A percentile compares a stretch with the other conserved stretches of the same genome.
These are phyloP conservation scores for Helotiales sp. DNA, from an alignment of 2,329 filamentous ascomycete genomes.

Conservation along the genomic window DNA sequence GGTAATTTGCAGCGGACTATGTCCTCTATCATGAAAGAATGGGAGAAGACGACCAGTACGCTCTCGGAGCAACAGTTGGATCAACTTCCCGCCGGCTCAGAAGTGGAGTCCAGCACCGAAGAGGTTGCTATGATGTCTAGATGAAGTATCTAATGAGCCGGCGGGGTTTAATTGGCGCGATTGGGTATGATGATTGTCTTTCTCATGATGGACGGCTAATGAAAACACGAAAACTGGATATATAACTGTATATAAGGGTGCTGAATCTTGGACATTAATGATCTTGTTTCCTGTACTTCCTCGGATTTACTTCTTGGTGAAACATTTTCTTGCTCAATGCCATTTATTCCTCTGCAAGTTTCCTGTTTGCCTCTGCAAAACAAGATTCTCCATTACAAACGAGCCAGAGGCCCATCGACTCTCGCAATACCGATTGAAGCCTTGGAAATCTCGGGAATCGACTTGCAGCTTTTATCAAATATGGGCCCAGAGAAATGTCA, in stretches of 20 bases:
- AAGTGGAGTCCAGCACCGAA: slow-evolving; percentile 41
- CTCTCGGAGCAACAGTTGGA: slow-evolving; percentile 47
- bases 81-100: background rate
- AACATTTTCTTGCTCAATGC: background rate
- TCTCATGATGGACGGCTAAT: slow-evolving; percentile 22
- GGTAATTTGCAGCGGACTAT: slow-evolving; percentile 80
- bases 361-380: background rate
- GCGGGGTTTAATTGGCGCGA: background rate
- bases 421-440: slow-evolving; percentile 47
- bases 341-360: background rate
- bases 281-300: background rate
- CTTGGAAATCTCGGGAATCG: slow-evolving; percentile 23
- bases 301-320: background rate
- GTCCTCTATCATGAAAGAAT: slow-evolving; percentile 86
- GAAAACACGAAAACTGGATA: slow-evolving; percentile 18
- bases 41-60: slow-evolving; percentile 78
- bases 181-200: slow-evolving; percentile 4
- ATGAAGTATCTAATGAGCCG: slow-evolving; percentile 22
- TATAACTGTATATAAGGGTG: slow-evolving; percentile 11
- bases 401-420: slow-evolving; percentile 53
- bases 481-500: too few species aligned
- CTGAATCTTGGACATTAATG: slow-evolving; percentile 12
- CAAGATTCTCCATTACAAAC: slow-evolving; percentile 27
- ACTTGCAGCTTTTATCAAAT: too few species aligned
- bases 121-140: slow-evolving; percentile 35